phyloP scores from a whole-genome alignment of 257 asterid species.

The Lantana camara region DNA sequence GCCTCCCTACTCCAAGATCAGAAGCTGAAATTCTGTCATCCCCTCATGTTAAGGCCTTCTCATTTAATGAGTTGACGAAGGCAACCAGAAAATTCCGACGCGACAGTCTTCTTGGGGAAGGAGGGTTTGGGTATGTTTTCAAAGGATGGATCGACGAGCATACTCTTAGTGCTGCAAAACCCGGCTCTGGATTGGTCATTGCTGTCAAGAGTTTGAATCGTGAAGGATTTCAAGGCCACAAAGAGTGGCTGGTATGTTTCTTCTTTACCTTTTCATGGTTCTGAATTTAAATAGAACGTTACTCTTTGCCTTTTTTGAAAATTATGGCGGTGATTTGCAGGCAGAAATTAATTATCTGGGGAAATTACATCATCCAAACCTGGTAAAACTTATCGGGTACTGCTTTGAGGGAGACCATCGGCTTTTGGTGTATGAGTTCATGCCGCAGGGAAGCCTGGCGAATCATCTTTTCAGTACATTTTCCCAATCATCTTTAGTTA shows the following conservation, averaged over 20 bases:
- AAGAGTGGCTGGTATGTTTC: constrained; percentile 94
- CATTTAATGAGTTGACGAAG: constrained; percentile 72
- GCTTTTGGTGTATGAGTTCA: constrained; percentile 91
- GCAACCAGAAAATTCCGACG: constrained; percentile 91
- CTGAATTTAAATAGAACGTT: neutral
- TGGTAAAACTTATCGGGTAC: constrained; percentile 92
- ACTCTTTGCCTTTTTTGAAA: neutral
- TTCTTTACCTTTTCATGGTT: neutral
- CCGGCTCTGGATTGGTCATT: constrained; percentile 90
- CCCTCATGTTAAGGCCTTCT: constrained; percentile 75
- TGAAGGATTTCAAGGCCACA: constrained; percentile 97
- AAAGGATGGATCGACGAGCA: constrained; percentile 95
- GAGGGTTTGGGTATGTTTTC: constrained; percentile 92
- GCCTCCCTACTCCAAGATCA: constrained; percentile 86
- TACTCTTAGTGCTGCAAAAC: constrained; percentile 66
- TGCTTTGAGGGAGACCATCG: constrained; percentile 88
- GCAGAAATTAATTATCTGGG: constrained; percentile 95
- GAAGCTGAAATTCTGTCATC: constrained; percentile 80
- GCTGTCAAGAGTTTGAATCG: constrained; percentile 96
- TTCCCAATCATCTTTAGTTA: neutral
- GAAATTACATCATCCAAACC: constrained; percentile 86
- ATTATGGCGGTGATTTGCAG: constrained; percentile 48
- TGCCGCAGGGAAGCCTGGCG: constrained; percentile 97
- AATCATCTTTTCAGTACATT: constrained; percentile 88
- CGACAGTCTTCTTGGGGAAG: constrained; percentile 96